Conservation (phyloP, 169 alveolate species). For the Blepharisma undulans region DNA sequence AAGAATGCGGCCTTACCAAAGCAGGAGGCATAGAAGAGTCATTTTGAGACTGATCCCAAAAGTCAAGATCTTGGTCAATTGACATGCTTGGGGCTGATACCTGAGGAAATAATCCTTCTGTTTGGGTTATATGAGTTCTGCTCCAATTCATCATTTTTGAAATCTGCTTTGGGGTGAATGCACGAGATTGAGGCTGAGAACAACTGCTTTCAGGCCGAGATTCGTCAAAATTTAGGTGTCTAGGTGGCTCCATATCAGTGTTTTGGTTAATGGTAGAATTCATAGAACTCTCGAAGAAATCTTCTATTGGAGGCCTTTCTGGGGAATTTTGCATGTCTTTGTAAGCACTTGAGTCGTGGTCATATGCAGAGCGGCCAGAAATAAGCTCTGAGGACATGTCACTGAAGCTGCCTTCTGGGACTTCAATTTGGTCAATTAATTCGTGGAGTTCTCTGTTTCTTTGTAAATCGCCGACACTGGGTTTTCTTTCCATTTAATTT, state of each 20-base stretch:
- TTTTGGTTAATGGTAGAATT: slow-evolving; percentile 14
- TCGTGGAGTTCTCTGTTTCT: neutral
- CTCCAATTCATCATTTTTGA: slow-evolving; percentile 30
- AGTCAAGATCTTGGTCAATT: slow-evolving; percentile 13
- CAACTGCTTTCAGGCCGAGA: neutral
- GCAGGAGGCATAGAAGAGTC: neutral
- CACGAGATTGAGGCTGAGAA: slow-evolving; percentile 1
- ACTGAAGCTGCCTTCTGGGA: slow-evolving; percentile 24
- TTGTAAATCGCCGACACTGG: neutral
- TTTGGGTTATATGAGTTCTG: slow-evolving; percentile 9
- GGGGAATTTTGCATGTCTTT: neutral
- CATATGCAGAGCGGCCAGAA: neutral
- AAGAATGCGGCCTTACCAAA: neutral
- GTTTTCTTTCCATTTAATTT: neutral
- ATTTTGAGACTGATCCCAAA: neutral
- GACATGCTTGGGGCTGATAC: slow-evolving; percentile 33
- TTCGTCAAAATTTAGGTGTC: neutral
- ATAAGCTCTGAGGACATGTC: slow-evolving; percentile 9
- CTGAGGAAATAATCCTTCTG: slow-evolving; percentile 30
- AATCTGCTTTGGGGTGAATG: slow-evolving; percentile 12
- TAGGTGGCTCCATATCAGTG: neutral
- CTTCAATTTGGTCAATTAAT: slow-evolving; percentile 16
- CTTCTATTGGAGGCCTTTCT: neutral
- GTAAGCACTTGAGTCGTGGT: slow-evolving; percentile 8
- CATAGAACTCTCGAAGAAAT: slow-evolving; percentile 26